Conservation (phyloP, 192 early-diverging fungal species). For the Coemansia sp. region DNA sequence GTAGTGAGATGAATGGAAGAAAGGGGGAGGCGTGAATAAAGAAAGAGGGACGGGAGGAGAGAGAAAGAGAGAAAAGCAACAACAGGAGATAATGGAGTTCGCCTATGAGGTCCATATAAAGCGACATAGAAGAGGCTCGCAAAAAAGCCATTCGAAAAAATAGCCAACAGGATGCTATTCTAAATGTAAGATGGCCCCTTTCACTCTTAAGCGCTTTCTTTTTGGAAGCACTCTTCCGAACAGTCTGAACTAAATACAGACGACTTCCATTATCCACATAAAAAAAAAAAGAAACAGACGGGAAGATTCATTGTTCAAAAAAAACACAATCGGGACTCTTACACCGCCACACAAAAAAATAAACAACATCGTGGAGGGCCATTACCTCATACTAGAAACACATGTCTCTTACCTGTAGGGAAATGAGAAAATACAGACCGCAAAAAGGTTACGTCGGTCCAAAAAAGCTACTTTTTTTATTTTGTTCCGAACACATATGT, state of each 20-base stretch:
- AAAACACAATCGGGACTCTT: not conserved
- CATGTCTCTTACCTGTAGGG: not conserved
- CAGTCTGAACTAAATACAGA: not conserved
- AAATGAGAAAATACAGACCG: not conserved
- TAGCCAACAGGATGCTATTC: no score
- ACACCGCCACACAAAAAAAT: constrained; percentile 4
- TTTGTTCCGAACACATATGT: not conserved
- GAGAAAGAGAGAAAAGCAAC: not conserved
- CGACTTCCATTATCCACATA: not conserved
- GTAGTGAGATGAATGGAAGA: constrained; percentile 10
- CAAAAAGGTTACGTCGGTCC: not conserved
- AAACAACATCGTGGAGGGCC: not conserved
- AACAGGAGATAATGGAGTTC: constrained; percentile 13
- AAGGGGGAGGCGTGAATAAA: constrained; percentile 13
- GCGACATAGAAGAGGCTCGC: not conserved
- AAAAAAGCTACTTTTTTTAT: not conserved
- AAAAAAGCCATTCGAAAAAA: not conserved
- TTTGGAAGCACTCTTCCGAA: not conserved
- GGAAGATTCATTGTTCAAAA: not conserved
- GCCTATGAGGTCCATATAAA: not conserved
- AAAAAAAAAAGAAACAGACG: not conserved
- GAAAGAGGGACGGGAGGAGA: constrained; percentile 2
- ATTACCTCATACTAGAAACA: constrained; percentile 4
- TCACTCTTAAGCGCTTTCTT: no score
- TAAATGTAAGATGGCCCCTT: no score